Evolutionary conservation across 805 yeast genomes (phyloP).

Genomic region (Sugiyamaella americana): DNA sequence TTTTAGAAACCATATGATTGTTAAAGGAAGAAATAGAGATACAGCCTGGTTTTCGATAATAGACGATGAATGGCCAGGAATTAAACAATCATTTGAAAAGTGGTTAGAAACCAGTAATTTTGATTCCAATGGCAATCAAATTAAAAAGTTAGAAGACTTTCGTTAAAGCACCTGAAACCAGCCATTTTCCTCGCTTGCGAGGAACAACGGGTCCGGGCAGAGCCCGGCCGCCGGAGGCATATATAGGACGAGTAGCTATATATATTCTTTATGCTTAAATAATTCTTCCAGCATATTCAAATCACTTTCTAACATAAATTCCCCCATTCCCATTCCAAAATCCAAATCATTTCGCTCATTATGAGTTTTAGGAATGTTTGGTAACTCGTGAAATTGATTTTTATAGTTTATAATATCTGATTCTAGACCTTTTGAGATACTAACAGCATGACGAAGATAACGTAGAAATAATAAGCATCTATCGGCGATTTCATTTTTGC

Average conservation of each 20-base stretch:
- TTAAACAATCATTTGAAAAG: constrained; percentile 22
- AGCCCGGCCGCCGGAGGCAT: no score
- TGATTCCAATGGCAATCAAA: constrained; percentile 22
- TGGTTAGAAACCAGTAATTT: constrained; percentile 29
- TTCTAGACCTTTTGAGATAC: no score
- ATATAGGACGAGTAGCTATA: no score
- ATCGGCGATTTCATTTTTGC: neutral
- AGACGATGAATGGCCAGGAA: constrained; percentile 30
- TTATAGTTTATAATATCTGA: no score
- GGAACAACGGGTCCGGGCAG: no score
- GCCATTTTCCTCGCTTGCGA: no score
- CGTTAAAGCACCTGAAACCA: no score
- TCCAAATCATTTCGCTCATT: no score
- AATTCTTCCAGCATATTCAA: neutral
- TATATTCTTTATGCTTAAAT: neutral
- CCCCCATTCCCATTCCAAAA: no score
- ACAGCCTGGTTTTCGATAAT: constrained; percentile 31
- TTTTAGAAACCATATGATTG: constrained; percentile 28
- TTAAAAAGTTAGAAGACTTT: neutral
- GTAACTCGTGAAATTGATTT: no score
- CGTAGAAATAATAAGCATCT: neutral
- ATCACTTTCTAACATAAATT: neutral
- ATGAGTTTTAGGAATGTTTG: no score
- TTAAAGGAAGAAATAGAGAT: constrained; percentile 30
- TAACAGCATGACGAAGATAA: neutral